Base-by-base conservation (phyloP, 176 grass and related monocot species). In the Phyllostachys edulis region DNA sequence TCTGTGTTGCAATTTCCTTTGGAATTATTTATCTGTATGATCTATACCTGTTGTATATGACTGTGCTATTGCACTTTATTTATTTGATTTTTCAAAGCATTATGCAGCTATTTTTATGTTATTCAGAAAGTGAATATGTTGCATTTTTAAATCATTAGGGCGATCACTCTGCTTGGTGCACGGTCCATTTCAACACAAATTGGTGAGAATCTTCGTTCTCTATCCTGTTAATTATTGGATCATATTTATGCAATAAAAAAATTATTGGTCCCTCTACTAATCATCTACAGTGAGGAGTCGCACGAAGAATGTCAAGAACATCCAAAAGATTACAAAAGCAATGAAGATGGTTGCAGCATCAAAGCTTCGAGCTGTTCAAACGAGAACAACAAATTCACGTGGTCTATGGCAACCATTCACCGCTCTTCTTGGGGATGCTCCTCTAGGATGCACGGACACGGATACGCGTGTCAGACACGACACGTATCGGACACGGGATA, bases 341-440 rank as follows among this genome's bases (percentile, higher is more conserved):
- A 97, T 97, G 95, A 97, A 97, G 81, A 97, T 97, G 90, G 95
- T 97, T 86, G 95, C 92, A 78, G 90, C 92, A 85, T 97, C 92
- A 77, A 98, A 98, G 85, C 91, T 98, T 68, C 89, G 95, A 21
- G 86, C 80, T 89, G 92, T 95, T 85, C 95, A 98, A 90, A 88
- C 34, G 0, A 98, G 87, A 84, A 95, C 96, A 36, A 91, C 93
- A 67, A 98, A 98, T 76, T 98, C 96, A 5, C 92, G 96, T 77
- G 96, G 96, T 73, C 65, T 98, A 38, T 98, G 92, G 96, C 89
- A 95, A 76, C 93, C 96, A 50, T 98, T 98, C 73, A 90, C 91
- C 6, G 96, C 96, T 69, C 91, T 98, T 90, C 96, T 98, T 41
- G 96, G 96, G 56, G 93, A 98, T 50, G 80, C n/a, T n/a, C n/a